Base-by-base conservation (phyloP, 2,329 filamentous ascomycete genomes). In the Beauveria brongniartii region DNA sequence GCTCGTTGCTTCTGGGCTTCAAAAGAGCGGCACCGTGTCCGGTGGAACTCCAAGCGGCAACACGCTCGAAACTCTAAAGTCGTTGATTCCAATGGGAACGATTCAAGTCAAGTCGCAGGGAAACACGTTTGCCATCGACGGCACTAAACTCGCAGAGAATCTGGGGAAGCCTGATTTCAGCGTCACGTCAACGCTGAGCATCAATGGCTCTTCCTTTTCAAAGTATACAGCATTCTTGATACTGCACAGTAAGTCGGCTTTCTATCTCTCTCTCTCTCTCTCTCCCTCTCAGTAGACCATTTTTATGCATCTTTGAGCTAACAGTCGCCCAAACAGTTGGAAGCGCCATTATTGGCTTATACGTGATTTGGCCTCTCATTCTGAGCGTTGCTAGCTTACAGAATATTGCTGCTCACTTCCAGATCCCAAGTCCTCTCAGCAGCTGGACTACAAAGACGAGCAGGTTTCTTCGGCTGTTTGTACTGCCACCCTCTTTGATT, bases 101-200 rank as follows among this genome's bases (percentile, higher is more conserved):
- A 67, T 73, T 20, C 64, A 64, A n/a, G 62, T 73, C 26, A 50
- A 56, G 3, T 71, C 66, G 24, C 65, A 65, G 18, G 66, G 67
- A 3, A 69, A 70, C 63, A 63, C 60, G 5, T 73, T 67, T 41
- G 65, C 65, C 1, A 62, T 73, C 12, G 68, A 73, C 28, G 67
- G 67, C 4, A 55, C 63, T 10, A 28, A 51, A 4, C 59, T 71
- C 4, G 47, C 65, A 3, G 65, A 67, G 5, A 62, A 63, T 5
- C 43, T 71, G 6, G 64, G 65, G 28, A 44, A 50, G 26, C 63
- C 63, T 22, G 34, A 7, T 6, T 16, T 43, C 5, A 22, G 6
- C n/a, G 10, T 69, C 2, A 26, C 68, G 8, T 28, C 51, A 0
- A 51, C 64, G 1, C 8, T 59, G 24, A 51, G 5, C 20, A 24